These are phyloP conservation scores for Hypholoma sublateritium DNA, from an alignment of 768 basidiomycete genomes.

Conservation along the genomic window DNA sequence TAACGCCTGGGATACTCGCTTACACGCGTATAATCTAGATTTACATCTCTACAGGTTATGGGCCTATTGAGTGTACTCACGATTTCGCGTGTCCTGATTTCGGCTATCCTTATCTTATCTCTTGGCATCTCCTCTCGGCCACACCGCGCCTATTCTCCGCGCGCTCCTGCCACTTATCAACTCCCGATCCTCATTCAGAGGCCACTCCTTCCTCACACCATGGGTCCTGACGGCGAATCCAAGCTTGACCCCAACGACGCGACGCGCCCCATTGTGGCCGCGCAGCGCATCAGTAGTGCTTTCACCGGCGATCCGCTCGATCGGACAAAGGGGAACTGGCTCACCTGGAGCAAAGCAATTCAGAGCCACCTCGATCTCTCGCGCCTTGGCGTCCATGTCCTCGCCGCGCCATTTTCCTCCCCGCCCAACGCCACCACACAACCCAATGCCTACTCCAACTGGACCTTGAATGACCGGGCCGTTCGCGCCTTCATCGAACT, in stretches of 20 bases:
- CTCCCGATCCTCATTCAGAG: not conserved
- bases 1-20: no score
- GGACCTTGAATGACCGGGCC: not conserved
- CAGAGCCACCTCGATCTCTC: not conserved
- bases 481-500: conserved; percentile 4
- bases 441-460: no score
- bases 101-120: conserved; percentile 5
- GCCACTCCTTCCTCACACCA: not conserved
- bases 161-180: not conserved
- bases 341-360: conserved; percentile 4
- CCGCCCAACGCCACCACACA: not conserved
- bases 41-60: conserved; percentile 20
- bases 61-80: conserved; percentile 10
- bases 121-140: not conserved
- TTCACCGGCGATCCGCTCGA: conserved; percentile 8
- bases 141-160: not conserved
- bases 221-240: not conserved
- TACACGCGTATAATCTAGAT: not conserved
- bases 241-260: conserved; percentile 1
- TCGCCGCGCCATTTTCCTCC: not conserved
- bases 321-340: conserved; percentile 8
- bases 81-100: not conserved
- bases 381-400: not conserved
- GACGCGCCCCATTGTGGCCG: not conserved
- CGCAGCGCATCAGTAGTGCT: not conserved